These are phyloP conservation scores for Parastagonospora avenae DNA, from an alignment of 2,329 filamentous ascomycete genomes.

Conservation along the genomic window DNA sequence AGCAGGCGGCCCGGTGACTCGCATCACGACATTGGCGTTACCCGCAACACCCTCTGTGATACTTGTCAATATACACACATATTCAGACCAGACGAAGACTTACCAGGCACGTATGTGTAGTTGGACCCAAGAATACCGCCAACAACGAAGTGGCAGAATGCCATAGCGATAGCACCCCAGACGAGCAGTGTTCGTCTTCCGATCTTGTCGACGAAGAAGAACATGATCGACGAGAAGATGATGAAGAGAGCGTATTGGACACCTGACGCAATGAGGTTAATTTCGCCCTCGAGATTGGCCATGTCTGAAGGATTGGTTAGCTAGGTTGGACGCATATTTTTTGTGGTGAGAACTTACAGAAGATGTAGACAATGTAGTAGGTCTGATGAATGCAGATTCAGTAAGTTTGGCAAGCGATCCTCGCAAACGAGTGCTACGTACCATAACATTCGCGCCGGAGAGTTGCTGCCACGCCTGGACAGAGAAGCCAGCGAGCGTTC, in stretches of 20 bases:
- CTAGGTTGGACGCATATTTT: neutral
- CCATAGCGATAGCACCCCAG: slow-evolving; percentile 52
- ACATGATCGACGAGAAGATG: slow-evolving; percentile 48
- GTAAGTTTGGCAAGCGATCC: too few relatives aligned
- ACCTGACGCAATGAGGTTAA: slow-evolving; percentile 50
- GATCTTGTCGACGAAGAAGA: slow-evolving; percentile 51
- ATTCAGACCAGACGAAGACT: slow-evolving; percentile 2
- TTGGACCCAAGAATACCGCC: slow-evolving; percentile 48
- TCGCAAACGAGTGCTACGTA: too few relatives aligned
- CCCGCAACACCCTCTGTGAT: slow-evolving; percentile 48
- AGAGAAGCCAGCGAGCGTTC: slow-evolving; percentile 61
- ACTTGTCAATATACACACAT: neutral
- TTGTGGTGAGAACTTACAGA: slow-evolving; percentile 27
- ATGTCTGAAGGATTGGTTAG: slow-evolving; percentile 45
- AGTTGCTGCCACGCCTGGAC: slow-evolving; percentile 64
- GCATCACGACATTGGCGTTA: slow-evolving; percentile 60
- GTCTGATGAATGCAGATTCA: slow-evolving; percentile 11
- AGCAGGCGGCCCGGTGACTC: slow-evolving; percentile 58
- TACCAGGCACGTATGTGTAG: slow-evolving; percentile 49
- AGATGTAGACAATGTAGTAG: slow-evolving; percentile 67
- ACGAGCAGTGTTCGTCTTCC: slow-evolving; percentile 50
- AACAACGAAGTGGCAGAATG: slow-evolving; percentile 54
- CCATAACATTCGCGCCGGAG: slow-evolving; percentile 46
- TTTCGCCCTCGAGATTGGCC: slow-evolving; percentile 60
- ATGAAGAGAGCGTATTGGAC: slow-evolving; percentile 52